phyloP scores from a whole-genome alignment of 106 monocot genomes.

The Iris macrosiphon region DNA sequence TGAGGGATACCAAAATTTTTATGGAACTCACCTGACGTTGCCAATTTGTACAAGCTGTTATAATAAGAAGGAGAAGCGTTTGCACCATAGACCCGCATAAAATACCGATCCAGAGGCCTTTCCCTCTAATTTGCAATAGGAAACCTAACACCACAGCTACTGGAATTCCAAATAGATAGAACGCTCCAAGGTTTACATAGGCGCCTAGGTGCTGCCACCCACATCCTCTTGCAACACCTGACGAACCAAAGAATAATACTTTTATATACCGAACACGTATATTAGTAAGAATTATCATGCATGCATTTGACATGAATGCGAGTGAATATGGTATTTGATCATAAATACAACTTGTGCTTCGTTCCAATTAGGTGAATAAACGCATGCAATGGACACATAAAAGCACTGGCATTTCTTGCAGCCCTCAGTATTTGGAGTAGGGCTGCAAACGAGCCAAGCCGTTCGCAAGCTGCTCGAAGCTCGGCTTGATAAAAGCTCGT shows the following conservation, averaged over 20 bases:
- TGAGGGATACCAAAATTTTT: background rate
- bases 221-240: slow-evolving; percentile 60
- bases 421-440: too few relatives aligned
- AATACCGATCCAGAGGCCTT: slow-evolving; percentile 82
- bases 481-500: too few relatives aligned
- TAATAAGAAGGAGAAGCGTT: slow-evolving; percentile 33
- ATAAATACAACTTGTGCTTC: too few relatives aligned
- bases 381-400: too few relatives aligned
- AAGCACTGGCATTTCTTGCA: too few relatives aligned
- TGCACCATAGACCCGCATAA: slow-evolving; percentile 49
- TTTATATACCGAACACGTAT: too few relatives aligned
- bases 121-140: slow-evolving; percentile 36
- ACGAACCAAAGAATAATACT: background rate
- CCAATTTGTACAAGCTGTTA: slow-evolving; percentile 81
- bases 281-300: too few relatives aligned
- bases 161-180: slow-evolving; percentile 68
- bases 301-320: too few relatives aligned
- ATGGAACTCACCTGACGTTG: slow-evolving; percentile 45
- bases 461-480: too few relatives aligned
- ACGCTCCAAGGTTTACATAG: slow-evolving; percentile 59
- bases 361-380: too few relatives aligned
- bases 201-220: slow-evolving; percentile 79
- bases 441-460: too few relatives aligned
- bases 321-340: too few relatives aligned
- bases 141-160: slow-evolving; percentile 53